A percentile compares a stretch with the other conserved stretches of the same genome.
phyloP scores from a whole-genome alignment of 1,284 basidiomycete species.

The Pisolithus thermaeus region DNA sequence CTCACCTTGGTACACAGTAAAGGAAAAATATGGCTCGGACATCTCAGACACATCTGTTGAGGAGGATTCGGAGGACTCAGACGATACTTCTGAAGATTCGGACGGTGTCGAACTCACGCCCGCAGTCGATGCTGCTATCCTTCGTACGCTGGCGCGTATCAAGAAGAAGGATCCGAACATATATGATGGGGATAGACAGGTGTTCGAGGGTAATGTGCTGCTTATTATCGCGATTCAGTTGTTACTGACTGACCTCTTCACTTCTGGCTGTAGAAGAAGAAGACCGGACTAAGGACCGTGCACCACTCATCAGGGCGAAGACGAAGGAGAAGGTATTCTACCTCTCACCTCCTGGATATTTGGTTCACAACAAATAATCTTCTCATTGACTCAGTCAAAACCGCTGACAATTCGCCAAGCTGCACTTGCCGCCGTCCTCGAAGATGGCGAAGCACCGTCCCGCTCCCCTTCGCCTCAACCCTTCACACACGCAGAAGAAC shows the following conservation, averaged over 20 bases:
- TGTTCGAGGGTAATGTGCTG: constrained; percentile 62
- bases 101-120: constrained; percentile 95
- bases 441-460: constrained; percentile 48
- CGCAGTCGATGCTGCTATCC: constrained; percentile 90
- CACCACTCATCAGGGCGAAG: constrained; percentile 18
- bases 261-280: constrained; percentile 54
- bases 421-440: constrained; percentile 50
- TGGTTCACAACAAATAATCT: constrained; percentile 1
- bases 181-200: constrained; percentile 64
- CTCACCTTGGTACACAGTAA: constrained; percentile 44
- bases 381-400: constrained; percentile 37
- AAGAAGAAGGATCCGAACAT: constrained; percentile 80
- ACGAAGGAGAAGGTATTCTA: constrained; percentile 48
- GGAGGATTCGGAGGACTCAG: constrained; percentile 70
- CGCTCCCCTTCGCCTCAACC: constrained; percentile 33
- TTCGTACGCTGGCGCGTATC: constrained; percentile 87
- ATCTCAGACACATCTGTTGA: constrained; percentile 27
- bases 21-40: constrained; percentile 83
- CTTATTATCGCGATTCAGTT: not conserved
- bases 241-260: not conserved
- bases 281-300: constrained; percentile 35
- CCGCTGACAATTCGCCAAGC: constrained; percentile 59
- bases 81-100: constrained; percentile 75
- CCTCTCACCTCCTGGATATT: not conserved
- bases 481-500: constrained; percentile 77